phyloP scores from a whole-genome alignment of 768 basidiomycete genomes.

The Termitomyces sp. region DNA sequence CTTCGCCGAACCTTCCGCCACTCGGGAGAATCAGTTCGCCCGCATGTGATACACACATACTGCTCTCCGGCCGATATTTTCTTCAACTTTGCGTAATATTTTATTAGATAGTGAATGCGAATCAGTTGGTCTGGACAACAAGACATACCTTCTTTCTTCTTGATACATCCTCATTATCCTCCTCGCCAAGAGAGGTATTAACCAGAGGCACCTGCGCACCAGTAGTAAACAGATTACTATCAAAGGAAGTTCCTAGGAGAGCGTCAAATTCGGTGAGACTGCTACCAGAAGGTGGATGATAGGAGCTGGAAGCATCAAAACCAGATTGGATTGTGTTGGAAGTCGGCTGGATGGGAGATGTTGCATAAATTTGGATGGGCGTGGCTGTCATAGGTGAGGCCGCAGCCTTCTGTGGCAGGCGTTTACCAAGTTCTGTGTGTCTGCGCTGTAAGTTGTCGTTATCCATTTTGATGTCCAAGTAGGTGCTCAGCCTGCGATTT shows the following conservation, averaged over 20 bases:
- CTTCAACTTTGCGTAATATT: conserved; percentile 28
- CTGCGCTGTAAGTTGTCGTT: conserved; percentile 75
- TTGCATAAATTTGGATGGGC: conserved; percentile 30
- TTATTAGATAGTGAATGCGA: not conserved
- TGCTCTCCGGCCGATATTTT: conserved; percentile 52
- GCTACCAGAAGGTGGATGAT: conserved; percentile 4
- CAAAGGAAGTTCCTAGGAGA: conserved; percentile 5
- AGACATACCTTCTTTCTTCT: conserved; percentile 59
- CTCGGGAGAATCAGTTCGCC: conserved; percentile 93
- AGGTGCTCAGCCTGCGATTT: conserved; percentile 53
- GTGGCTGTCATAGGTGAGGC: conserved; percentile 19
- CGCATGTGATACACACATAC: conserved; percentile 89
- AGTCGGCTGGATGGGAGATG: conserved; percentile 22
- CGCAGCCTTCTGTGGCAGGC: conserved; percentile 17
- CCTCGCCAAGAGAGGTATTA: conserved; percentile 24
- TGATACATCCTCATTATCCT: conserved; percentile 42
- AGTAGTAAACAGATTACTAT: conserved; percentile 3
- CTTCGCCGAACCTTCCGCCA: conserved; percentile 72
- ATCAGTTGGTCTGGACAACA: not conserved
- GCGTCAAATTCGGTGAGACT: conserved; percentile 8
- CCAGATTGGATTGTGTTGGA: not conserved
- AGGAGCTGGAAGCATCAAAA: conserved; percentile 5
- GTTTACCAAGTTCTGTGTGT: conserved; percentile 35
- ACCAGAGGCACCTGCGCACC: not conserved
- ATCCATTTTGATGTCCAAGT: conserved; percentile 82